These are phyloP conservation scores for Trichoderma atroviride DNA, from an alignment of 2,329 filamentous ascomycete species.

Conservation along the genomic window DNA sequence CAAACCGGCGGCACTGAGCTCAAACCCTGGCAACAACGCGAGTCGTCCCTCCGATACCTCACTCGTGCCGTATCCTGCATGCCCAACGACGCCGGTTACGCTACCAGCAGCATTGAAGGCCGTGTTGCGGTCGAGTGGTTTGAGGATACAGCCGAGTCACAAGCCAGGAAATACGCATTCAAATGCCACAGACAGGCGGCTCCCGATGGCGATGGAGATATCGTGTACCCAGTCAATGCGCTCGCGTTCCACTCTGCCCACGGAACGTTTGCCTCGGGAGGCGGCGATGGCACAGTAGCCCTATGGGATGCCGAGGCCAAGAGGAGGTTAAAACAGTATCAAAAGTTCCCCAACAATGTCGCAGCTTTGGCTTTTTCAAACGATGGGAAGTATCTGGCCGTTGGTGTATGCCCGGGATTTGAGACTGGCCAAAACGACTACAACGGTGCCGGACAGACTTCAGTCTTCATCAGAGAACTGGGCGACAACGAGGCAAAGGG, in stretches of 20 bases:
- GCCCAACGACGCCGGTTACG: slow-evolving; percentile 94
- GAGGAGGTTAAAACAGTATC: slow-evolving; percentile 85
- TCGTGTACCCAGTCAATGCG: slow-evolving; percentile 90
- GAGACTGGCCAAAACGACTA: slow-evolving; percentile 85
- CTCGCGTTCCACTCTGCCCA: slow-evolving; percentile 82
- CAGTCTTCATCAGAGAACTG: slow-evolving; percentile 80
- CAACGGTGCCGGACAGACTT: slow-evolving; percentile 69
- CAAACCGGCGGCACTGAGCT: slow-evolving; percentile 51
- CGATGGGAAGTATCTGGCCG: slow-evolving; percentile 76
- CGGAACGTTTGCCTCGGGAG: slow-evolving; percentile 86
- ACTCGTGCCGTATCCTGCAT: slow-evolving; percentile 92
- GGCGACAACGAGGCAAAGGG: slow-evolving; percentile 86
- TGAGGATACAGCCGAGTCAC: slow-evolving; percentile 82
- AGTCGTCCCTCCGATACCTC: slow-evolving; percentile 95
- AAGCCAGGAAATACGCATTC: slow-evolving; percentile 95
- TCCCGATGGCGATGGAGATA: slow-evolving; percentile 66
- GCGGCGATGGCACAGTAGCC: slow-evolving; percentile 88
- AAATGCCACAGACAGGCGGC: slow-evolving; percentile 89
- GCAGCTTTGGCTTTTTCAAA: slow-evolving; percentile 75
- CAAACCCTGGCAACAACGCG: slow-evolving; percentile 88
- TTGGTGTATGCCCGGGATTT: slow-evolving; percentile 83
- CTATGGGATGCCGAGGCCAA: slow-evolving; percentile 92
- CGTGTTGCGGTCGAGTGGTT: slow-evolving; percentile 98
- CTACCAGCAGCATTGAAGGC: slow-evolving; percentile 89
- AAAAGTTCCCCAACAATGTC: slow-evolving; percentile 78